Evolutionary conservation across 2,329 filamentous ascomycete species (phyloP), one percentile per base, ranked within the genome.

Genomic region (Diaporthe citrichinensis): DNA sequence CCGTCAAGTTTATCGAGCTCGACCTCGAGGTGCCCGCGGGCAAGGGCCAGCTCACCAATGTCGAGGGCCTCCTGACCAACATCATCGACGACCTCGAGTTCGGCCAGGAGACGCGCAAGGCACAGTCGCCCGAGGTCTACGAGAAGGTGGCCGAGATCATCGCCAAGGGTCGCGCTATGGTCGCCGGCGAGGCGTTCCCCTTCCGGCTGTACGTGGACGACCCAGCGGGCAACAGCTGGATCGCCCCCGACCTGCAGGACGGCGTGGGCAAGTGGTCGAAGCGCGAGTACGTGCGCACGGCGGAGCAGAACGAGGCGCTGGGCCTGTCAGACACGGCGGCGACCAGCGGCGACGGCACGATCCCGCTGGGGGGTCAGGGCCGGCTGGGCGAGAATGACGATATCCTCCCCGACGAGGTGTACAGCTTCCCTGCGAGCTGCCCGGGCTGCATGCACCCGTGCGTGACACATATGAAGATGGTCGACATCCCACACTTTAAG

Each of bases 401-500:
- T n/a, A 97, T 98, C 80, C 89, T 97, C 65, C 95, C 97, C 78
- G 94, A 98, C 83, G 94, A 98, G 84, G 94, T 98, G 39, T 98
- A 98, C 87, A 93, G 92, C 76, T 97, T 99, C 86, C 96, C 96
- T 3, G 93, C 96, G 9, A 94, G 92, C 75, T 99, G 97, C 84
- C 97, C 97, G 0, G 96, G 95, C 77, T 99, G 97, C 88, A 92
- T 93, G 81, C 94, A 94, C 84, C 87, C 92, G 6, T 98, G 96
- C 85, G 92, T 92, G 5, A 98, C 97, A 14, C 96, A 98, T 85
- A 98, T 98, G 95, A 98, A 98, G 88, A 98, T 98, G 93, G 95
- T 98, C 74, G 95, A 98, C 81, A 98, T 99, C 77, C 97, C 97
- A 0, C 94, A 98, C 86, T 99, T 99, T 88, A 98, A 98, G 86